Conservation (phyloP, 1,284 basidiomycete genomes). For the Irpex lacteus region DNA sequence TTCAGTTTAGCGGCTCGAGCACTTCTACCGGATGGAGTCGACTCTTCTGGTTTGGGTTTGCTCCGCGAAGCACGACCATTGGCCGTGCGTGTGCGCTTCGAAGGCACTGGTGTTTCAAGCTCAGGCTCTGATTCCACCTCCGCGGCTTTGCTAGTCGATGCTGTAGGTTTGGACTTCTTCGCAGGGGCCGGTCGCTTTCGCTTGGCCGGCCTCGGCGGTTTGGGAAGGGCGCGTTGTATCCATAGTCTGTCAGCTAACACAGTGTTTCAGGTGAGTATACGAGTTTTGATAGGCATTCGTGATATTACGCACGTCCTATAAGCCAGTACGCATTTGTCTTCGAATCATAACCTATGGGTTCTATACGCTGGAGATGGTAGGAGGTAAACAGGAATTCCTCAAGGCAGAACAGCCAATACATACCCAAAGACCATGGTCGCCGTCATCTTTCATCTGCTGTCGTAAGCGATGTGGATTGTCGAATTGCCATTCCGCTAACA, state of each 20-base stretch:
- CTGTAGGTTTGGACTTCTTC: slow-evolving; percentile 16
- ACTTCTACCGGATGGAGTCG: slow-evolving; percentile 32
- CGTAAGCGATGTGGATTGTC: slow-evolving; percentile 67
- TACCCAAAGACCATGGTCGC: slow-evolving; percentile 74
- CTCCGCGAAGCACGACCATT: slow-evolving; percentile 19
- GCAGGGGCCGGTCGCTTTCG: slow-evolving; percentile 44
- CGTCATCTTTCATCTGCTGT: slow-evolving; percentile 72
- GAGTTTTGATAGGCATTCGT: not conserved
- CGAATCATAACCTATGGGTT: slow-evolving; percentile 85
- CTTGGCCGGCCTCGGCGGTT: slow-evolving; percentile 47
- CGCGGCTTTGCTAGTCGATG: slow-evolving; percentile 17
- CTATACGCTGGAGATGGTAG: slow-evolving; percentile 58
- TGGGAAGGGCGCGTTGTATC: slow-evolving; percentile 74
- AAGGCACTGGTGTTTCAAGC: slow-evolving; percentile 7
- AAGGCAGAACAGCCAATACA: slow-evolving; percentile 24
- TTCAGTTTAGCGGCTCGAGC: slow-evolving; percentile 66
- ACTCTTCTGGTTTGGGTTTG: slow-evolving; percentile 26
- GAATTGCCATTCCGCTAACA: slow-evolving; percentile 78
- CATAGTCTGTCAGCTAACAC: slow-evolving; percentile 74
- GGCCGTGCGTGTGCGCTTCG: slow-evolving; percentile 27
- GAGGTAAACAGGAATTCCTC: not conserved
- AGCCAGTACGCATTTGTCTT: slow-evolving; percentile 86
- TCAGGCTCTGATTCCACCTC: slow-evolving; percentile 22
- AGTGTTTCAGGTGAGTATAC: not conserved
- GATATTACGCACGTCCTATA: slow-evolving; percentile 60